Percentiles rank a stretch among this genome's conserved stretches.
These are phyloP conservation scores for Coemansia sp. DNA, from an alignment of 192 early-diverging fungal genomes.

Conservation along the genomic window DNA sequence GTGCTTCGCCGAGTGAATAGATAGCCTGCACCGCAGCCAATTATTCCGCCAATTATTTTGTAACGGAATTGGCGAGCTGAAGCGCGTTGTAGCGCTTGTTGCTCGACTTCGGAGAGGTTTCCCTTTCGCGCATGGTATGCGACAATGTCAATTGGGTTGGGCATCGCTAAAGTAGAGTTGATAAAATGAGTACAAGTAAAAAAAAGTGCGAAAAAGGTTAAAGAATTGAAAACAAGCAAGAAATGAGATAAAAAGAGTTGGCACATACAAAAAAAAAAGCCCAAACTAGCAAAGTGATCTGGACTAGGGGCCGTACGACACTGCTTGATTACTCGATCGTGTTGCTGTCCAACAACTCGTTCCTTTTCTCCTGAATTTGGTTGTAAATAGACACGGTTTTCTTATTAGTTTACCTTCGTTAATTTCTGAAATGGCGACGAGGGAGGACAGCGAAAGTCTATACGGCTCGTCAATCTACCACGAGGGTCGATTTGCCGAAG, in stretches of 20 bases:
- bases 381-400: background rate
- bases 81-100: conserved; percentile 16
- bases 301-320: conserved; percentile 37
- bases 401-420: background rate
- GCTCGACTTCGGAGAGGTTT: conserved; percentile 30
- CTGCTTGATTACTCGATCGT: background rate
- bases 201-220: background rate
- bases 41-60: conserved; percentile 9
- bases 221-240: too few relatives aligned
- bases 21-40: conserved; percentile 29
- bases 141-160: conserved; percentile 21
- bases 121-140: conserved; percentile 23
- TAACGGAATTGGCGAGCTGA: background rate
- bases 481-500: conserved; percentile 33
- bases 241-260: too few relatives aligned
- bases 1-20: conserved; percentile 23
- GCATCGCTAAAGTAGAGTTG: conserved; percentile 14
- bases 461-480: conserved; percentile 51
- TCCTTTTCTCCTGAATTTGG: background rate
- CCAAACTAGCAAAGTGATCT: too few relatives aligned
- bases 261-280: too few relatives aligned
- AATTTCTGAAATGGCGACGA: conserved; percentile 19
- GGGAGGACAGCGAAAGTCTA: conserved; percentile 41
- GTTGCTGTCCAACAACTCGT: too few relatives aligned
- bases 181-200: background rate